Evolutionary conservation across 2,329 filamentous ascomycete genomes (phyloP).

Genomic region (Scorias spongiosa): DNA sequence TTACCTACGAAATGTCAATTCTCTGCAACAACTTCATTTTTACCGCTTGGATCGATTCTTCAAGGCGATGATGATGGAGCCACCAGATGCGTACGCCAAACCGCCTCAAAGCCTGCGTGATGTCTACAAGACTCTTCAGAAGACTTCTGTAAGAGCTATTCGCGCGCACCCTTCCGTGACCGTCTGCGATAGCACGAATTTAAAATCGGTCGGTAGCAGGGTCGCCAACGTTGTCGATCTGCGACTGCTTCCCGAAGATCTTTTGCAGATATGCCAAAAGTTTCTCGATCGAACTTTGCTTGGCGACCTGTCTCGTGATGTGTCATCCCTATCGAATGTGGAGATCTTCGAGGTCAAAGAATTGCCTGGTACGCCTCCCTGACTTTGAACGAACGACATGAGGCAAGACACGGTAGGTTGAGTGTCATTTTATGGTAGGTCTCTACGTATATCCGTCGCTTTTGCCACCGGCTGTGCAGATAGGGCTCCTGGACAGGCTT

Average conservation of each 20-base stretch:
- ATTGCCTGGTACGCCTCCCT: constrained; percentile 46
- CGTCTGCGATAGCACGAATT: neutral
- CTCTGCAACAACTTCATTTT: no score
- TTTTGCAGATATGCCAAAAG: neutral
- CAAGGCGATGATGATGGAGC: no score
- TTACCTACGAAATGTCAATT: no score
- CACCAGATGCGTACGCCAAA: constrained; percentile 60
- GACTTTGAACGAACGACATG: neutral
- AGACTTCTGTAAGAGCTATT: constrained; percentile 9
- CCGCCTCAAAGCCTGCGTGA: constrained; percentile 55
- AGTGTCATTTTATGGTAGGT: constrained; percentile 30
- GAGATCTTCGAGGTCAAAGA: constrained; percentile 43
- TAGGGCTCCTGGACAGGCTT: constrained; percentile 53
- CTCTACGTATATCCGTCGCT: constrained; percentile 64
- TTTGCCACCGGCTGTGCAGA: constrained; percentile 54
- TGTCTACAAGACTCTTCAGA: constrained; percentile 62
- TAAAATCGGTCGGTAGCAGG: neutral
- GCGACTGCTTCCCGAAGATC: neutral
- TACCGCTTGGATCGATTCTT: no score
- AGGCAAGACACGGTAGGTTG: neutral
- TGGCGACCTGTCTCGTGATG: neutral
- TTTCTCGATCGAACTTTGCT: neutral
- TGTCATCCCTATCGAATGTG: neutral
- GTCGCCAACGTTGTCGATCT: neutral
- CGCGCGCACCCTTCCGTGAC: neutral